These are phyloP conservation scores for Stentor roeselii DNA, from an alignment of 73 alveolate genomes.

Conservation along the genomic window DNA sequence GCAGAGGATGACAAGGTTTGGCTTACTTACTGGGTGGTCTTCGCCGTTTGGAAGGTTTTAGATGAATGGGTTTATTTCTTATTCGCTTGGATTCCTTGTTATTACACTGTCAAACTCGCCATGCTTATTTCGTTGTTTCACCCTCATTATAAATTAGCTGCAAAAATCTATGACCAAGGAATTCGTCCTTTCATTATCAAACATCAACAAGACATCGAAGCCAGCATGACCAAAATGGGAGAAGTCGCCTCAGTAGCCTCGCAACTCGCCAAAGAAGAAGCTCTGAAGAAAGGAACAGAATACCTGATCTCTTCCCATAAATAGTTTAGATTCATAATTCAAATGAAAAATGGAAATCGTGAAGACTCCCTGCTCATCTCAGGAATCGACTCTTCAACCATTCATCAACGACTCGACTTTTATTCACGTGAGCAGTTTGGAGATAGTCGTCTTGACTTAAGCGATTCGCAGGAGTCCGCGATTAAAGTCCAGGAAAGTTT, in stretches of 20 bases:
- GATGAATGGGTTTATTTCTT: conserved; percentile 67
- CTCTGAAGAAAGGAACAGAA: background rate
- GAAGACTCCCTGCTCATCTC: background rate
- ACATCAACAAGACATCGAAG: background rate
- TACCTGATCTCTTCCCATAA: background rate
- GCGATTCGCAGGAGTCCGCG: background rate
- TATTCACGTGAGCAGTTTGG: no score
- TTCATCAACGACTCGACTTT: background rate
- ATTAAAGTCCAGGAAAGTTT: background rate
- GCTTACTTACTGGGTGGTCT: conserved; percentile 86
- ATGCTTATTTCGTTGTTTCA: conserved; percentile 71
- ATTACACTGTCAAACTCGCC: conserved; percentile 66
- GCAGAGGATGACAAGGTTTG: conserved; percentile 73
- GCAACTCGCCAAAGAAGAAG: conserved; percentile 9
- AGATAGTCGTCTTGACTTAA: background rate
- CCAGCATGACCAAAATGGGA: background rate
- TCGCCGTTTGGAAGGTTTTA: conserved; percentile 59
- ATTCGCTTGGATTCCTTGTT: conserved; percentile 74
- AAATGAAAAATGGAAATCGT: background rate
- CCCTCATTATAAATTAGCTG: conserved; percentile 43
- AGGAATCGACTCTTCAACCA: background rate
- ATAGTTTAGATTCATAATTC: background rate
- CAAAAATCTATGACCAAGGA: background rate
- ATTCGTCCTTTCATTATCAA: background rate
- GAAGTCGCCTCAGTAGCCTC: background rate